Base-by-base conservation (phyloP, 345 rosid species). In the Citrus reticulata region DNA sequence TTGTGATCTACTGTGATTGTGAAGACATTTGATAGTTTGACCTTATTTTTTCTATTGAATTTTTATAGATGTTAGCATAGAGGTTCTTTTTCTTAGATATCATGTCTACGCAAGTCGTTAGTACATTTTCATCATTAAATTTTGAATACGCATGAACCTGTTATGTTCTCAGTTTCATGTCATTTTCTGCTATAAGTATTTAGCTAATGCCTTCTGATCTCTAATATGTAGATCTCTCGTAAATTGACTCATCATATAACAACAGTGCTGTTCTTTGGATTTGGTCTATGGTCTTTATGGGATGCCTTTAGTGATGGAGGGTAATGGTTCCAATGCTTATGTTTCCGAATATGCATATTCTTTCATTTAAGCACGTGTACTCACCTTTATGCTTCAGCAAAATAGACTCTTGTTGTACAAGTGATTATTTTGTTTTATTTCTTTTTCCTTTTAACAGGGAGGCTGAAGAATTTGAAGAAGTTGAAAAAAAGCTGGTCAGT, bases 231-330 rank as follows among this genome's bases (percentile, higher is more conserved):
- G 97, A 87, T 96, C 70, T 96, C 99, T 85, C 93, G 97, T 27
- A 89, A 87, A 82, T 96, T 91, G 98, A 91, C 95, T 1, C 97
- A 92, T 86, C 97, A 92, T 84, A 84, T 92, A 74, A 88, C 97
- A 39, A 93, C 97, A n/a, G 2, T 90, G 74, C 78, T 96, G 80
- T 96, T 93, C 85, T 92, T 91, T 77, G 92, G 89, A 73, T 95
- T 93, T 63, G 98, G 97, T 49, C 64, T 95, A 14, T 92, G 90
- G 95, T 96, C 99, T 35, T 81, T 96, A 81, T 93, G 98, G 95
- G 99, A 96, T 37, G 94, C 86, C 79, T 89, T 92, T 81, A 89
- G 62, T 37, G 90, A 85, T 73, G 84, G 78, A 81, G 97, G 97
- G 97, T 93, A 93, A 83, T 58, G 16, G 19, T 54, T 58, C 72